A percentile compares a stretch with the other conserved stretches of the same genome.
These are phyloP conservation scores for Vigna nakashimae DNA, from an alignment of 306 rosid genomes.

Conservation along the genomic window DNA sequence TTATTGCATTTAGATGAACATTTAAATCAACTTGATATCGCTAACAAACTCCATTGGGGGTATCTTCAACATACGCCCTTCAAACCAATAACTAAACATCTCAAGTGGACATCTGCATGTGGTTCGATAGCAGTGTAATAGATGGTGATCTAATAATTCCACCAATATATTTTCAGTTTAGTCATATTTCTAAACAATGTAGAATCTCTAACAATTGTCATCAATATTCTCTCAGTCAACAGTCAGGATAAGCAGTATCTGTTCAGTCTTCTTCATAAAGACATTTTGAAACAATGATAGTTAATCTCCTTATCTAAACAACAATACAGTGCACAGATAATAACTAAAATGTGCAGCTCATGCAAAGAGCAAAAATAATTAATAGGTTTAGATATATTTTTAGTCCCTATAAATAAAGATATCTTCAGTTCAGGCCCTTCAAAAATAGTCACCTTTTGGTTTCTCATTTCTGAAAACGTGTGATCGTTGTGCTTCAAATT, in stretches of 20 bases:
- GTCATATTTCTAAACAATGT: too few species aligned
- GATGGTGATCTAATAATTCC: too few species aligned
- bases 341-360: conserved; percentile 20
- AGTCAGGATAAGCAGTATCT: conserved; percentile 8
- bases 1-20: conserved; percentile 17
- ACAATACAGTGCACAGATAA: neutral
- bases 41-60: conserved; percentile 2
- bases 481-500: neutral
- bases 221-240: neutral
- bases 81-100: too few species aligned
- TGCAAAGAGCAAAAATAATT: neutral
- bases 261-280: neutral
- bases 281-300: neutral
- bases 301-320: conserved; percentile 15
- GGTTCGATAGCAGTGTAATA: too few species aligned
- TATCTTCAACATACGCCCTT: too few species aligned
- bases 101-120: too few species aligned
- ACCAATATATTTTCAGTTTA: too few species aligned
- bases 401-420: neutral
- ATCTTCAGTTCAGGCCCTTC: neutral
- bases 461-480: neutral
- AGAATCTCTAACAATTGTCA: neutral
- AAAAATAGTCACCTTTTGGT: neutral
- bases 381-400: neutral
- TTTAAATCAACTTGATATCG: conserved; percentile 5